Base-by-base conservation (phyloP, 257 asterid species). In the Voacanga thouarsii region DNA sequence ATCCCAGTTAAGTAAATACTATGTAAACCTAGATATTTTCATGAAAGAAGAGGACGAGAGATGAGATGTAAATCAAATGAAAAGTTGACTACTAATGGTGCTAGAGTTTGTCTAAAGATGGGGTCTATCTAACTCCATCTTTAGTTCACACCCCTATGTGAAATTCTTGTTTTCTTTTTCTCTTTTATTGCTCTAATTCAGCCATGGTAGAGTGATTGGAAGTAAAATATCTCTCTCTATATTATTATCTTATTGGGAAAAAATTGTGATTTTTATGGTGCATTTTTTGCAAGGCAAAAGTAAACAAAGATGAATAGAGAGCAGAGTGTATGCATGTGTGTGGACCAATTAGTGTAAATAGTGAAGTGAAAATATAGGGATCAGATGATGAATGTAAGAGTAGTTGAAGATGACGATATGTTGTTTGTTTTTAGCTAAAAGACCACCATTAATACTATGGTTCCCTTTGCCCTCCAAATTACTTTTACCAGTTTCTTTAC, bases 21-120 rank as follows among this genome's bases (percentile, higher is more conserved):
- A n/a, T n/a, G n/a, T n/a, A n/a, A n/a, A n/a, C n/a, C n/a, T 87
- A 9, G 89, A 84, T 33, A 85, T 57, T 55, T 82, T 85, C 89
- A 87, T 85, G 21, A 87, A 87, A 74, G 90, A 84, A 12, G 88
- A 84, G 18, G 90, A 80, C 56, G 85, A 87, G 64, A 88, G 85
- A 43, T 90, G 93, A 79, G 93, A 90, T 65, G 93, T 76, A 81
- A 92, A 88, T 75, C 94, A 92, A 33, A 92, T 83, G 89, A 92
- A 84, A 33, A 89, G 94, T 82, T 92, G 94, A 77, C 81, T 65
- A 72, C 73, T 79, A 57, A 74, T 83, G 39, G 81, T 76, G 88
- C 81, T 78, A 26, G 91, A 68, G 33, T 87, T 82, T 7, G 90
- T 75, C 75, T 86, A 89, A 63, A 81, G 85, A 90, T 87, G 92